Evolutionary conservation across 352 stramenopile species (phyloP), one percentile per base, ranked within the genome.

Genomic region (Phytopythium montanum): DNA sequence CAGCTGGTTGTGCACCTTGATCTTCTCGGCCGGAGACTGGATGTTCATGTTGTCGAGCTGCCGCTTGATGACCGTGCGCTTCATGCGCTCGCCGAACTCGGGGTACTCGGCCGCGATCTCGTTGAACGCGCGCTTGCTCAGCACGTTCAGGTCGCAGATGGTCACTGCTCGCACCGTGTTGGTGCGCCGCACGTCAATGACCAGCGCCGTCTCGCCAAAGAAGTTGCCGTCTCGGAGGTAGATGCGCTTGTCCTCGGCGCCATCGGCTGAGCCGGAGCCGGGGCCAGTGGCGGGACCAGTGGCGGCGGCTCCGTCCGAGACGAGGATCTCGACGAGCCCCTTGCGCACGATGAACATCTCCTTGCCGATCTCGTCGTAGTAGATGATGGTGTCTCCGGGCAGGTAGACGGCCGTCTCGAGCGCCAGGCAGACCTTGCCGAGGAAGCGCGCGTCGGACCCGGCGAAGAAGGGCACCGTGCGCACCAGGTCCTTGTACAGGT

Each of bases 341-440:
- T 89, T 90, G n/a, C 79, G 79, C 8, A 95, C 75, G 46, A 96
- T 92, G 60, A 93, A 95, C 81, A 95, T 92, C 59, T 92, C 81
- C 59, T 88, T 89, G 59, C 85, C 85, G 18, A 92, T 88, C 36
- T 92, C 79, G 49, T 92, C 78, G 52, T 76, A 82, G 65, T 91
- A 88, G 61, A 94, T 92, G 55, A 90, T 90, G 7, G 74, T 90
- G 38, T 92, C 83, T 1, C 80, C 83, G 19, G 83, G 83, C 2
- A 92, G 62, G 57, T 90, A 92, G 18, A 90, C 83, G 3, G 83
- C 80, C 18, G 83, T 92, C 67, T 90, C 81, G 25, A 92, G 68
- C 1, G 78, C 80, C 14, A 92, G 75, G 42, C 83, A 92, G 0
- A 90, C 83, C 56, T 90, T 90, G n/a, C 83, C 83, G 8, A 92